Base-by-base conservation (phyloP, 2,329 filamentous ascomycete genomes). In the Lojkania enalia region DNA sequence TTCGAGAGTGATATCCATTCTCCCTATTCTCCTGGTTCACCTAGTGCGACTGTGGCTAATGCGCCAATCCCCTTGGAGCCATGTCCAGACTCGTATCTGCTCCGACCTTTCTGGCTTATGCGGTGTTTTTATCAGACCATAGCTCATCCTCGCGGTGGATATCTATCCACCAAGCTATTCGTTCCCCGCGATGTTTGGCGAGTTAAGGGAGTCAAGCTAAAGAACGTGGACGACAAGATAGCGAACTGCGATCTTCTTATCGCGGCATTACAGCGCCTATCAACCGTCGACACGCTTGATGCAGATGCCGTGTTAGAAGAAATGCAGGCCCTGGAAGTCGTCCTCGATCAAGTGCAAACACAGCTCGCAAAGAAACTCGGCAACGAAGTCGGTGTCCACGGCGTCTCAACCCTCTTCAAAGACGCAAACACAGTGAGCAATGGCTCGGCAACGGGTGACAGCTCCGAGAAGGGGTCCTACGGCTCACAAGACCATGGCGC, bases 31-130 rank as follows among this genome's bases (percentile, higher is more conserved):
- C 82, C 87, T 1, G 84, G 83, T 2, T 84, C 83, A n/a, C 82
- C 85, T 2, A 85, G 86, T 44, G 75, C 79, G 3, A 67, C 80
- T n/a, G 75, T 77, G 11, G 62, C 75, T 0, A 84, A 90, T 54
- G 81, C 84, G 1, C 91, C 91, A 11, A 79, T 86, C 16, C 83
- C 90, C 0, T 78, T 99, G 4, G 94, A 99, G 63, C 88, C 94
- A 2, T 99, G 95, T 65, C 94, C 94, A 1, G 88, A 87, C 25
- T 90, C 95, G 30, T 85, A 86, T 48, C 79, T 96, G 60, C 78
- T 97, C n/a, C 85, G 94, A 15, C 95, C 94, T 2, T 99, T 96
- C 70, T 99, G 94, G 94, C 77, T 99, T 33, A 96, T 99, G 89
- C 85, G 94, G 42, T 91, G 88, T 50, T 78, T 99, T 19, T 95